Evolutionary conservation across 805 yeast species (phyloP).

Genomic region (Starmerella sirachaensis): DNA sequence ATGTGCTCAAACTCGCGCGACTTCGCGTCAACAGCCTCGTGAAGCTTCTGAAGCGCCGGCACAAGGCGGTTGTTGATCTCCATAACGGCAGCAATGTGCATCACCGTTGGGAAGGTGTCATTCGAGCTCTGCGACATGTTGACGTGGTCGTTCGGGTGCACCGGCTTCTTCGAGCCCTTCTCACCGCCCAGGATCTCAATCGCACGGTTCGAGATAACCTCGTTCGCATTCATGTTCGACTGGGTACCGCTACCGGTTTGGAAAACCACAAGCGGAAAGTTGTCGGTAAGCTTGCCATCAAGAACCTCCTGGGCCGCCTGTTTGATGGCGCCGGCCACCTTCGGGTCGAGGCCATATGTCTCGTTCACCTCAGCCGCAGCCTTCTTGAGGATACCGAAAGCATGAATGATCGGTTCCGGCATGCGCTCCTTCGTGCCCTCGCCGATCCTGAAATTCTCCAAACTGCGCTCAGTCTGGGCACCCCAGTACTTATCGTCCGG

Average conservation of each 20-base stretch:
- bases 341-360: slow-evolving; percentile 75
- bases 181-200: slow-evolving; percentile 89
- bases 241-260: slow-evolving; percentile 99
- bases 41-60: slow-evolving; percentile 69
- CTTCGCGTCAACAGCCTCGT: slow-evolving; percentile 66
- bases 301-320: slow-evolving; percentile 92
- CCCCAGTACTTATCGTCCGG: slow-evolving; percentile 88
- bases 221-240: slow-evolving; percentile 98
- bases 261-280: slow-evolving; percentile 96
- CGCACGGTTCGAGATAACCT: slow-evolving; percentile 96
- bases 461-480: slow-evolving; percentile 88
- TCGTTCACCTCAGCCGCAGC: slow-evolving; percentile 89
- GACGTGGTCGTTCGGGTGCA: slow-evolving; percentile 97
- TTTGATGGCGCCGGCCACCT: slow-evolving; percentile 71
- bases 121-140: slow-evolving; percentile 98
- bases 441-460: slow-evolving; percentile 90
- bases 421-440: slow-evolving; percentile 69
- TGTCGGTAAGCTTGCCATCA: slow-evolving; percentile 81
- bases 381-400: slow-evolving; percentile 88
- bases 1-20: slow-evolving; percentile 74
- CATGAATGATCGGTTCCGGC: slow-evolving; percentile 82
- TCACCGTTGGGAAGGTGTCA: slow-evolving; percentile 98
- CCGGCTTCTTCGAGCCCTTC: slow-evolving; percentile 83
- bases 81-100: slow-evolving; percentile 97
- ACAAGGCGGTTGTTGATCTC: slow-evolving; percentile 65